phyloP scores from a whole-genome alignment of 192 early-diverging fungal species.

The Backusella westeae region DNA sequence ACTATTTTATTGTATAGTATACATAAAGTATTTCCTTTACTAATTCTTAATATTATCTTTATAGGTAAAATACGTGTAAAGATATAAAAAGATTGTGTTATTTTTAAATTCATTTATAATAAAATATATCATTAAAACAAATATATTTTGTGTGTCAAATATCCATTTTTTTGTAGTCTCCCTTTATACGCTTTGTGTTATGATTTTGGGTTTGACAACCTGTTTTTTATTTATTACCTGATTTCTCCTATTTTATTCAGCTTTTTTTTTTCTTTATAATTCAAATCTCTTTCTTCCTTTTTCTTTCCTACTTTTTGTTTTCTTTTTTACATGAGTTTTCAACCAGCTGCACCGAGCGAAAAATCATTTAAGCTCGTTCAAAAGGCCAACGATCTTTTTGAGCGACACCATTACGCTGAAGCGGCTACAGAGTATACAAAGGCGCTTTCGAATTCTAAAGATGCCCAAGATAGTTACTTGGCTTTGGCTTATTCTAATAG shows the following conservation, averaged over 20 bases:
- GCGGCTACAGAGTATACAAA: constrained; percentile 45
- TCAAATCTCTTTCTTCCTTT: neutral
- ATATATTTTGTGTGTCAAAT: neutral
- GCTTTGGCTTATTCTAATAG: constrained; percentile 41
- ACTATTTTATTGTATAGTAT: neutral
- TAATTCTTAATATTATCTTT: neutral
- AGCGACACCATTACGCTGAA: constrained; percentile 46
- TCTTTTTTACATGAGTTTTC: neutral
- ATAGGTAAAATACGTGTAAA: neutral
- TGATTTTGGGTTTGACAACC: neutral
- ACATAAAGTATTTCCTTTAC: neutral
- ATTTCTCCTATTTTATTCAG: constrained; percentile 1
- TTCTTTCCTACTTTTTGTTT: constrained; percentile 3
- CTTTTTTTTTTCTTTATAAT: neutral
- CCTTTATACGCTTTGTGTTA: neutral
- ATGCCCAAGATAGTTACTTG: constrained; percentile 37
- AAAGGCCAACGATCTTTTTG: constrained; percentile 55
- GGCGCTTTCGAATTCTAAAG: constrained; percentile 27
- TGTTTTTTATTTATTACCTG: neutral
- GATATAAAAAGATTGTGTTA: neutral
- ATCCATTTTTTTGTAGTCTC: neutral
- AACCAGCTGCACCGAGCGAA: constrained; percentile 27
- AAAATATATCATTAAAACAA: neutral
- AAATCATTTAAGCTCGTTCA: constrained; percentile 21
- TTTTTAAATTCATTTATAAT: neutral